phyloP scores from a whole-genome alignment of 2,329 filamentous ascomycete genomes.

The Trichoderma endophyticum region DNA sequence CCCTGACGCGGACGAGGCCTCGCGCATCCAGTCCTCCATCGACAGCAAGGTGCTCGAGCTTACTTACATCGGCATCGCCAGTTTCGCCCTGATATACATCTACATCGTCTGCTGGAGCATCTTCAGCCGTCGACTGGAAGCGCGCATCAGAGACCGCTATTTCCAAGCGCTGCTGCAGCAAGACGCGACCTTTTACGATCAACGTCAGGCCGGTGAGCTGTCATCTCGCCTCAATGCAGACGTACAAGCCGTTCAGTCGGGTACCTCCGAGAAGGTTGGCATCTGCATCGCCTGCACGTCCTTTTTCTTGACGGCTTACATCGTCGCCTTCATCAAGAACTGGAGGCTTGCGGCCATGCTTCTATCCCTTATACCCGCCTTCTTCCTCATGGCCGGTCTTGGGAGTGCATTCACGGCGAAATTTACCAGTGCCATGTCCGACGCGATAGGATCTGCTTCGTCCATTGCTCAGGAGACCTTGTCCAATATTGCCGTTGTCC shows the following conservation, averaged over 20 bases:
- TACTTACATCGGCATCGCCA: constrained; percentile 61
- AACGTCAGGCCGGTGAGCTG: constrained; percentile 59
- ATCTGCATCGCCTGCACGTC: constrained; percentile 59
- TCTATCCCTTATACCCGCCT: constrained; percentile 60
- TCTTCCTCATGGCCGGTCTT: constrained; percentile 55
- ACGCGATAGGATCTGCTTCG: constrained; percentile 54
- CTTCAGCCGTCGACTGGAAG: constrained; percentile 60
- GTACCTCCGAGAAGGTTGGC: constrained; percentile 69
- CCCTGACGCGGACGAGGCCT: constrained; percentile 24
- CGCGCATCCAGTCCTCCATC: constrained; percentile 41
- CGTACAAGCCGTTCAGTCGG: constrained; percentile 63
- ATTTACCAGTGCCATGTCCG: constrained; percentile 48
- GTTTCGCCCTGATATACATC: constrained; percentile 61
- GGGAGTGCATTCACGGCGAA: constrained; percentile 54
- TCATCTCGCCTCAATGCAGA: constrained; percentile 62
- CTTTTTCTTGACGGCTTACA: constrained; percentile 65
- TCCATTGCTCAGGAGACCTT: constrained; percentile 62
- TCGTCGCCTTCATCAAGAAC: constrained; percentile 65
- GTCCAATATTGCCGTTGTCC: constrained; percentile 58
- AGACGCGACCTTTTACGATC: constrained; percentile 63
- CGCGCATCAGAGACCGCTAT: constrained; percentile 60
- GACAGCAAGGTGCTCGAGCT: constrained; percentile 59
- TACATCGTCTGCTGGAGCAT: constrained; percentile 64
- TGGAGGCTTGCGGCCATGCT: constrained; percentile 61
- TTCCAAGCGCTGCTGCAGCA: constrained; percentile 57